Percentiles rank a stretch among this genome's conserved stretches.
Conservation (phyloP, 2,329 filamentous ascomycete genomes). For the Dactylella cylindrospora region DNA sequence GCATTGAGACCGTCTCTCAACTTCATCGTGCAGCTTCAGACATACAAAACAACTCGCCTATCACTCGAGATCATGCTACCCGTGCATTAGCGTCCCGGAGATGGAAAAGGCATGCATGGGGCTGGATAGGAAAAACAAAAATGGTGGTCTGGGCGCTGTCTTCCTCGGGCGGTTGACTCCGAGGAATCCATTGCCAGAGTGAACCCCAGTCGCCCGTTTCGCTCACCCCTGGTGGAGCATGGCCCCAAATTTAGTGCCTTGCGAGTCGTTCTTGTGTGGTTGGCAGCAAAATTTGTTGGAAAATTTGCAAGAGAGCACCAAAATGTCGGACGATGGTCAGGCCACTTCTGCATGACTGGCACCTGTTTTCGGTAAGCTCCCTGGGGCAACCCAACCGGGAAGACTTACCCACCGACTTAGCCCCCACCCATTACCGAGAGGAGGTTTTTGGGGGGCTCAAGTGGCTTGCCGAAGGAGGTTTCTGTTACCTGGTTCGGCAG, state of each 20-base stretch:
- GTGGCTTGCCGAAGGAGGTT: conserved; percentile 22
- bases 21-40: too few species aligned
- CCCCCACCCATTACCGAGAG: conserved; percentile 27
- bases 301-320: conserved; percentile 16
- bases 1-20: too few species aligned
- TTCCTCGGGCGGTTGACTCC: conserved; percentile 42
- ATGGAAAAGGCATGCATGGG: neutral
- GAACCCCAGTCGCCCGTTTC: conserved; percentile 6
- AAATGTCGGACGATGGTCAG: conserved; percentile 44
- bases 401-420: conserved; percentile 7
- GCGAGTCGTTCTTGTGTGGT: conserved; percentile 38
- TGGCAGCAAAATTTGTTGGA: conserved; percentile 12
- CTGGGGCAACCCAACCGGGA: conserved; percentile 32
- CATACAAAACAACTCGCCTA: conserved; percentile 40
- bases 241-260: conserved; percentile 22
- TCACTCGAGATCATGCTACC: conserved; percentile 42
- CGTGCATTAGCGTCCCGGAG: conserved; percentile 43
- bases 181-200: conserved; percentile 11
- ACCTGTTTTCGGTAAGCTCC: conserved; percentile 36
- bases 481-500: conserved; percentile 15
- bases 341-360: conserved; percentile 41
- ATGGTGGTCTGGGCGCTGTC: too few species aligned
- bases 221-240: conserved; percentile 1
- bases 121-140: too few species aligned
- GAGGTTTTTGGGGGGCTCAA: too few species aligned